Conservation (phyloP, 2,329 filamentous ascomycete genomes). For the Stromatinia cepivora region DNA sequence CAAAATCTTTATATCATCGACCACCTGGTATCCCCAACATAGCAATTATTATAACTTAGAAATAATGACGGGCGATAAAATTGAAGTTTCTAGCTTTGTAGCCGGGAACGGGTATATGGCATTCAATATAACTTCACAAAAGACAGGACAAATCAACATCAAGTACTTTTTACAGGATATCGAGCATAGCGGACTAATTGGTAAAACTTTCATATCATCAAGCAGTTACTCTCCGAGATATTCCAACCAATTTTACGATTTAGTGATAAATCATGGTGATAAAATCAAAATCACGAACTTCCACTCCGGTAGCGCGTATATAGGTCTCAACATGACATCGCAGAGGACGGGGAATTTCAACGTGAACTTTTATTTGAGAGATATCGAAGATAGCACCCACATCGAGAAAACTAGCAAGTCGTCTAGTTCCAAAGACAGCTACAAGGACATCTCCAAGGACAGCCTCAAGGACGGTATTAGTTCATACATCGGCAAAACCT, state of each 20-base stretch:
- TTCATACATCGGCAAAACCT: constrained; percentile 1
- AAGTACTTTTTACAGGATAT: neutral
- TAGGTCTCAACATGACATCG: neutral
- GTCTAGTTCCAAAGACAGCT: too few relatives aligned
- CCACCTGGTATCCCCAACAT: neutral
- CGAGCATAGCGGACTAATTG: neutral
- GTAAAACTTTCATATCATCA: neutral
- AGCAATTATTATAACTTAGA: neutral
- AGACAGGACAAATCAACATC: neutral
- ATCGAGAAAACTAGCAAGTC: neutral
- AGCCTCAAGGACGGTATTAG: too few relatives aligned
- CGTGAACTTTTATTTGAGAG: neutral
- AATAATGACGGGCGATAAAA: neutral
- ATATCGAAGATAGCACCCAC: neutral
- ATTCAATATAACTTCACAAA: neutral
- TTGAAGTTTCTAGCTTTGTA: neutral
- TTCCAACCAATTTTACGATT: neutral
- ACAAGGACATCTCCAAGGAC: too few relatives aligned
- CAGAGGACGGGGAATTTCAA: neutral
- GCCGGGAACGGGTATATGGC: neutral
- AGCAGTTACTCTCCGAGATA: neutral
- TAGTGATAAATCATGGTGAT: neutral
- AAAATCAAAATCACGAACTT: neutral
- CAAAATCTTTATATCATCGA: constrained; percentile 1
- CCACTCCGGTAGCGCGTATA: neutral